phyloP scores from a whole-genome alignment of 140 eudicot genomes.

The Anethum foeniculum region DNA sequence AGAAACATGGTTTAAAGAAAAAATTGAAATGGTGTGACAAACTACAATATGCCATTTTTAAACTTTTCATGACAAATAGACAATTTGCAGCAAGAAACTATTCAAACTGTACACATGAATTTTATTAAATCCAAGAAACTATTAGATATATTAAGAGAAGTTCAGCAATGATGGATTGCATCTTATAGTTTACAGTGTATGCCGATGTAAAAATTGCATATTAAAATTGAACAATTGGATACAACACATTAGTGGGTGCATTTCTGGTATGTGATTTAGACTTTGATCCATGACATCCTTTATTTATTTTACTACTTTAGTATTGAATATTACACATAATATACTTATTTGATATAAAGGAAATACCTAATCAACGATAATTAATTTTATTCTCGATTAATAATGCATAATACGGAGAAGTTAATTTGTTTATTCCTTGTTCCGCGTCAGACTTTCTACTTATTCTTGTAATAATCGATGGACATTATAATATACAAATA shows the following conservation, averaged over 20 bases:
- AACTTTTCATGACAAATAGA: not conserved
- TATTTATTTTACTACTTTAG: no score
- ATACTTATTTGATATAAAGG: no score
- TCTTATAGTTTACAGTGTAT: not conserved
- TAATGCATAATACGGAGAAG: no score
- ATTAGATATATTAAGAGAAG: not conserved
- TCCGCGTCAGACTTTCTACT: not conserved
- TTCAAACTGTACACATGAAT: not conserved
- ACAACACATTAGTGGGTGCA: not conserved
- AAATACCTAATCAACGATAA: no score
- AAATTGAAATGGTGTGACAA: not conserved
- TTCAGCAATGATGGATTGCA: not conserved
- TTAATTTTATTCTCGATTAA: no score
- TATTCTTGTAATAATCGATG: not conserved
- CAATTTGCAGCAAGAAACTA: not conserved
- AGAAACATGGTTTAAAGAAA: not conserved
- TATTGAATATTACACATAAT: no score
- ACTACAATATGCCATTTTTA: not conserved
- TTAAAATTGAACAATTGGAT: not conserved
- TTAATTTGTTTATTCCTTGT: no score
- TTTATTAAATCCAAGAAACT: not conserved
- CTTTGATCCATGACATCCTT: no score
- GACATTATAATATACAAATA: not conserved
- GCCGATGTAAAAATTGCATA: not conserved
- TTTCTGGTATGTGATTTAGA: not conserved